phyloP scores from a whole-genome alignment of 176 grass and related monocot genomes.

The Ensete ventricosum region DNA sequence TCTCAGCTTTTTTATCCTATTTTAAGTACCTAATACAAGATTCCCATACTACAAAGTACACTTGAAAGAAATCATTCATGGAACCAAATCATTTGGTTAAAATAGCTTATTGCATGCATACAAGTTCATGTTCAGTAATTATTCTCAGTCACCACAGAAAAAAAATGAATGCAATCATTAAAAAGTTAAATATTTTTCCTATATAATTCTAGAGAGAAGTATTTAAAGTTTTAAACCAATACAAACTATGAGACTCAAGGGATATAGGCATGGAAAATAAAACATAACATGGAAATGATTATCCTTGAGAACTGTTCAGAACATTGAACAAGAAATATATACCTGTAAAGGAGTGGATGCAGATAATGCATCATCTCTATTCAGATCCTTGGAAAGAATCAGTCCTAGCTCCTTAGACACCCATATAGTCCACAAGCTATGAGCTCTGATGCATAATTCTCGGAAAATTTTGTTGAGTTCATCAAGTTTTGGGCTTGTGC shows the following conservation, averaged over 20 bases:
- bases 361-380: constrained; percentile 79
- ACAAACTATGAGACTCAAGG: background rate
- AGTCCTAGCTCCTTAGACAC: constrained; percentile 61
- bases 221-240: background rate
- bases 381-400: constrained; percentile 69
- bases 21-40: background rate
- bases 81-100: too few relatives aligned
- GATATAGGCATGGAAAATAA: too few relatives aligned
- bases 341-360: constrained; percentile 72
- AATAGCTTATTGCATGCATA: too few relatives aligned
- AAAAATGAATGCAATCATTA: background rate
- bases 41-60: background rate
- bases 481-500: constrained; percentile 61
- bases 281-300: too few relatives aligned
- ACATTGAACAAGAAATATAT: background rate
- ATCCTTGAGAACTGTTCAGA: too few relatives aligned
- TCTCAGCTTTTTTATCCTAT: background rate
- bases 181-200: background rate
- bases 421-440: constrained; percentile 81
- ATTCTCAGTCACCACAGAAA: too few relatives aligned
- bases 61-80: background rate
- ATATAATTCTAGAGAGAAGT: background rate
- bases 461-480: constrained; percentile 71
- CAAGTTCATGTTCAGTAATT: too few relatives aligned
- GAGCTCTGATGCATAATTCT: constrained; percentile 64